Percentiles rank a stretch among this genome's conserved stretches.
phyloP scores from a whole-genome alignment of 2,329 filamentous ascomycete genomes.

The Colletotrichum magnum region DNA sequence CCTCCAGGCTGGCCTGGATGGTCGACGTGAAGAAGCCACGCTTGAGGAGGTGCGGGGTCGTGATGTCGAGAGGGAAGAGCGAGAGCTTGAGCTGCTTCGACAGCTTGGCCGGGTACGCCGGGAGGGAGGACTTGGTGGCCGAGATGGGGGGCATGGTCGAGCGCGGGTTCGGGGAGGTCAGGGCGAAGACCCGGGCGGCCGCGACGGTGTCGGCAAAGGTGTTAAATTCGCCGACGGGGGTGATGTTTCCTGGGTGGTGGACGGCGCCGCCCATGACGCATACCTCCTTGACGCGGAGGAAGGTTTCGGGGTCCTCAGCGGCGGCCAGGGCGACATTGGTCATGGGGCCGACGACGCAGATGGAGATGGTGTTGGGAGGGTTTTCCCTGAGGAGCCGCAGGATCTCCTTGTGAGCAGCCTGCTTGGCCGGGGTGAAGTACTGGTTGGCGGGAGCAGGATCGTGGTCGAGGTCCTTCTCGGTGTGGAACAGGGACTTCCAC shows the following conservation, averaged over 20 bases:
- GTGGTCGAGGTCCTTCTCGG: slow-evolving; percentile 49
- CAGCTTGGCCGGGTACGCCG: slow-evolving; percentile 74
- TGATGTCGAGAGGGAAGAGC: slow-evolving; percentile 84
- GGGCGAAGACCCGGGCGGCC: slow-evolving; percentile 81
- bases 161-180: slow-evolving; percentile 80
- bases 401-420: slow-evolving; percentile 86
- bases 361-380: slow-evolving; percentile 86
- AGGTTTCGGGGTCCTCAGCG: slow-evolving; percentile 88
- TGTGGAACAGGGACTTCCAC: slow-evolving; percentile 78
- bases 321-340: slow-evolving; percentile 95
- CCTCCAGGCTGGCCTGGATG: slow-evolving; percentile 68
- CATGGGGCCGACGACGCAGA: slow-evolving; percentile 89
- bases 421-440: slow-evolving; percentile 82
- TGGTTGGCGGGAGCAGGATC: slow-evolving; percentile 60
- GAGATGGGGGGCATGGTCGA: slow-evolving; percentile 85
- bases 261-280: slow-evolving; percentile 96
- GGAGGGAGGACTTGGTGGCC: slow-evolving; percentile 63
- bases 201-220: slow-evolving; percentile 89
- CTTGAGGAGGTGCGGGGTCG: slow-evolving; percentile 76
- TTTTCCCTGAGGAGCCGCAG: slow-evolving; percentile 87
- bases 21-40: slow-evolving; percentile 70
- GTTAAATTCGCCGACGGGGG: slow-evolving; percentile 94
- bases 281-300: slow-evolving; percentile 89
- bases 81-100: slow-evolving; percentile 76
- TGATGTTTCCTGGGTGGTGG: slow-evolving; percentile 83